Evolutionary conservation across 139 green algal genomes (phyloP).

Genomic region (Auxenochlorella pyrenoidosa): DNA sequence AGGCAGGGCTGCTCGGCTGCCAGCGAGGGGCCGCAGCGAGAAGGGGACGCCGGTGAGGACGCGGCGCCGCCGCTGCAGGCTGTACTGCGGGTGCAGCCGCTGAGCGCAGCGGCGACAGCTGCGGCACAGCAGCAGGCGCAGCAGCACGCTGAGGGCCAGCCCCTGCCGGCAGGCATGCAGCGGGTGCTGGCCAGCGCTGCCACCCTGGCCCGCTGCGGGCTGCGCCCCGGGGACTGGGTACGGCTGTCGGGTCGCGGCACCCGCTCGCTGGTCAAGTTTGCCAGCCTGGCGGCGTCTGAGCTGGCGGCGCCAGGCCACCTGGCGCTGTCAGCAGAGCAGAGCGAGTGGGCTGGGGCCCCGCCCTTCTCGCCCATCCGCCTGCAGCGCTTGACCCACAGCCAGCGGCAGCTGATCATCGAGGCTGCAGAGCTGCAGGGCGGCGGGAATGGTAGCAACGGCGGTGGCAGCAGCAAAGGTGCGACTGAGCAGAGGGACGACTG

Average conservation of each 20-base stretch:
- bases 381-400: conserved; percentile 18
- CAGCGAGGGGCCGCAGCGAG: neutral
- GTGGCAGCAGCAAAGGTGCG: conserved; percentile 47
- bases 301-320: conserved; percentile 33
- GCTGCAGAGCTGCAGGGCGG: conserved; percentile 46
- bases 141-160: neutral
- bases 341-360: conserved; percentile 3
- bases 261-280: conserved; percentile 23
- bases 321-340: neutral
- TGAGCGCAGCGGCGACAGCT: neutral
- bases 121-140: neutral
- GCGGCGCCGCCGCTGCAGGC: conserved; percentile 13
- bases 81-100: conserved; percentile 21
- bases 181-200: conserved; percentile 16
- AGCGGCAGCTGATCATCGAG: conserved; percentile 46
- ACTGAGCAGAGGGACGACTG: neutral
- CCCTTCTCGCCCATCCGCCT: conserved; percentile 7
- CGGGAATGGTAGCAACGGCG: conserved; percentile 52
- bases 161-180: conserved; percentile 16
- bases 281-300: conserved; percentile 3
- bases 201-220: conserved; percentile 29
- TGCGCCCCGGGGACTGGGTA: conserved; percentile 24
- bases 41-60: neutral
- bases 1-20: neutral
- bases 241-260: neutral